Evolutionary conservation across 345 rosid species (phyloP).

Genomic region (Carallia brachiata): DNA sequence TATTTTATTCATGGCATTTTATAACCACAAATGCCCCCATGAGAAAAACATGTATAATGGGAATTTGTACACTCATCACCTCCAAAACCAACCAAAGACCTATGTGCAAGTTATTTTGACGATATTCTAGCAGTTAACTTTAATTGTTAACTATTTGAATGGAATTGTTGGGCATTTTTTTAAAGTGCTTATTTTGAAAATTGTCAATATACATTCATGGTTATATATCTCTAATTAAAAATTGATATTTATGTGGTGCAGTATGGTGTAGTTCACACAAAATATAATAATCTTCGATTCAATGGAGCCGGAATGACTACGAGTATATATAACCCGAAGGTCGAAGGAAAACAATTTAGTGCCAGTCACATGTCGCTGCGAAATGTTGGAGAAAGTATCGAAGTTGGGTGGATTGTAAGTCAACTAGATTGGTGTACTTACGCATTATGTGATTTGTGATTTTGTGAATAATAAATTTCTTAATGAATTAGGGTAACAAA

Average conservation of each 20-base stretch:
- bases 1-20: background rate
- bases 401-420: conserved; percentile 27
- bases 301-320: conserved; percentile 7
- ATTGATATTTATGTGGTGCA: background rate
- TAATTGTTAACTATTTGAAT: no score
- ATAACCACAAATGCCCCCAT: no score
- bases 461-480: no score
- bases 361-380: background rate
- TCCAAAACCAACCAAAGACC: no score
- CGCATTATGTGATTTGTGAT: background rate
- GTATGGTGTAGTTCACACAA: conserved; percentile 10
- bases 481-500: background rate
- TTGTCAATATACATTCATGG: no score
- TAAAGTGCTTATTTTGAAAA: background rate
- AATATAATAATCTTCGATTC: background rate
- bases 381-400: conserved; percentile 10
- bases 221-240: no score
- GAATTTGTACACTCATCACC: background rate
- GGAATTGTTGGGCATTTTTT: no score
- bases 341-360: background rate
- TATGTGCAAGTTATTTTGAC: no score
- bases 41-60: no score
- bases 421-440: background rate
- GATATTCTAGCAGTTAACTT: no score
- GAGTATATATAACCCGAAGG: conserved; percentile 3